Base-by-base conservation (phyloP, 2,329 filamentous ascomycete species). In the Epicoccum sorghinum region DNA sequence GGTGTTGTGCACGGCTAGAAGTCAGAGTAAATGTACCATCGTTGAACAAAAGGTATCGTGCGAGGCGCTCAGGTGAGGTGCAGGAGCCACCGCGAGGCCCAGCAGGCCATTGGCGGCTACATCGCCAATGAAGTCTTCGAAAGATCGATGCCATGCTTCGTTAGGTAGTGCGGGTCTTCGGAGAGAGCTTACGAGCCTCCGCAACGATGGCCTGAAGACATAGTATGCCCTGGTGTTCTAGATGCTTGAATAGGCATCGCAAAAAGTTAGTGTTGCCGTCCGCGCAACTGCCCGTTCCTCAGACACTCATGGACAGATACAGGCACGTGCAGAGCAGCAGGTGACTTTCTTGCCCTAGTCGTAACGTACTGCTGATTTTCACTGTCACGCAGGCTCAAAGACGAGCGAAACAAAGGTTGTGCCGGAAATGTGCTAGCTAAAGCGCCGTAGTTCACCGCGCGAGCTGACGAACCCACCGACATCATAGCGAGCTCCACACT, bases 401-500 rank as follows among this genome's bases (percentile, higher is more conserved):
- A 18, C 18, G 18, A 18, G 18, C 18, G 32, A 33, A 33, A 46
- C 46, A 49, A 51, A 42, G 30, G 27, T 24, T 7, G 42, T 36
- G 43, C 53, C 53, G 46, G 46, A 57, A 57, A 39, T 36, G 46
- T 47, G 46, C 44, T 57, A 57, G 54, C 37, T 9, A 29, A 29
- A 29, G 54, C 38, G 55, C 50, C 50, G 44, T 41, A 36, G 33
- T 50, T 49, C 42, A 44, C 46, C 45, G 51, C 44, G 50, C 51
- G 51, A 58, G 47, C 55, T 47, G 45, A 50, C 51, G 44, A 46
- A 39, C 33, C 46, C 49, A 52, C 22, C 51, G 51, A 52, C 55
- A 57, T 56, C 52, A 56, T 55, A 48, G 47, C 38, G 46, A 40
- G 48, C 60, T 61, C 62, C 52, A 57, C 62, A 60, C 46, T 49